phyloP scores from a whole-genome alignment of 352 stramenopile genomes.

The Globisporangium parvum region DNA sequence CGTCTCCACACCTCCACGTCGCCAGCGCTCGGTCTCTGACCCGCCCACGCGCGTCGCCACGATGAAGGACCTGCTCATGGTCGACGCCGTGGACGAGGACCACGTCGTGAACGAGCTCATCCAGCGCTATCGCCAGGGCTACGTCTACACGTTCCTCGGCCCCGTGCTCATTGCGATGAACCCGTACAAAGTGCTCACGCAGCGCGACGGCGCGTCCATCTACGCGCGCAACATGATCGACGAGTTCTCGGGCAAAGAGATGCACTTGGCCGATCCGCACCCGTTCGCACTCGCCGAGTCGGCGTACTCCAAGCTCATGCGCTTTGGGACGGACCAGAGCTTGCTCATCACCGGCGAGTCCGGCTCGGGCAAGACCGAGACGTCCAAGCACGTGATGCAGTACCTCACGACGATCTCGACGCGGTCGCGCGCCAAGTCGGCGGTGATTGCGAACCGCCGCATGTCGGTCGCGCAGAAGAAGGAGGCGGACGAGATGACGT shows the following conservation, averaged over 20 bases:
- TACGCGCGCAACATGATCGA: conserved; percentile 75
- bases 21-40: too few relatives aligned
- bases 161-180: conserved; percentile 89
- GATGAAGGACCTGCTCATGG: conserved; percentile 74
- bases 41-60: not conserved
- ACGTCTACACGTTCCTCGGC: conserved; percentile 91
- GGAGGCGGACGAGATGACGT: conserved; percentile 64
- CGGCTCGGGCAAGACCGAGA: conserved; percentile 93
- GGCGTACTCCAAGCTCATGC: conserved; percentile 89
- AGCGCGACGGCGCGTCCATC: conserved; percentile 63
- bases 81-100: conserved; percentile 68
- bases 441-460: conserved; percentile 66
- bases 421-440: conserved; percentile 55
- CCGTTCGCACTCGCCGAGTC: conserved; percentile 82
- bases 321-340: conserved; percentile 77
- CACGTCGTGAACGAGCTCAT: conserved; percentile 76
- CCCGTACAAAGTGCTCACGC: conserved; percentile 82
- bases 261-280: conserved; percentile 78
- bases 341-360: conserved; percentile 84
- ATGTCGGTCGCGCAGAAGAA: conserved; percentile 76
- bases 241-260: conserved; percentile 73
- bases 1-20: too few relatives aligned
- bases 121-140: conserved; percentile 66
- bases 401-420: conserved; percentile 89
- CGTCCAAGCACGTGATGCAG: conserved; percentile 95